Base-by-base conservation (phyloP, 495 filamentous ascomycete species). In the Neurospora sublineolata region DNA sequence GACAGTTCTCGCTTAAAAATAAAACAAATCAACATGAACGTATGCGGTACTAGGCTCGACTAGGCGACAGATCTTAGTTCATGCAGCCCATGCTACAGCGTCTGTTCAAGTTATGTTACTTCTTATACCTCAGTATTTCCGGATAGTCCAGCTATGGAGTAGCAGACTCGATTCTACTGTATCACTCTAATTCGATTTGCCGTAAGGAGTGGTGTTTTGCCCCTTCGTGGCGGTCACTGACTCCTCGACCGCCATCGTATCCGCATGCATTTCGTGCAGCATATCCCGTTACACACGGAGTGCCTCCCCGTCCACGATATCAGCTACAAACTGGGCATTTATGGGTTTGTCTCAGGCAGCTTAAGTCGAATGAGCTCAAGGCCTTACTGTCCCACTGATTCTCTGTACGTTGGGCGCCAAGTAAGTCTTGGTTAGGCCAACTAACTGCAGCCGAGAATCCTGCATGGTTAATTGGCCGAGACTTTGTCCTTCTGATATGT, bases 181-280 rank as follows among this genome's bases (percentile, higher is more conserved):
- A 60, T 30, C 52, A 60, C 4, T 27, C 23, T 30, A 27, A 16
- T 60, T 60, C 52, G 23, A 60, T 33, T 14, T 18, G 27, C 23
- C 27, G 12, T 64, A 18, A 60, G 12, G 52, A 30, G 27, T 33
- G 11, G 23, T 60, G 27, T 60, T 60, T 8, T 60, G 23, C 14
- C 52, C 27, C 80, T 84, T 85, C 82, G 83, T 84, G 83, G 83
- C 83, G 83, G 72, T 68, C 77, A 79, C 82, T 84, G 78, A 84
- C 79, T 83, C 76, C 78, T 72, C 68, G 60, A 67, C 30, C 52
- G 67, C 27, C 38, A 30, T 74, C 58, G 67, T 52, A 41, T 69
- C 33, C 69, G 58, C 69, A 70, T 75, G 71, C 73, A 68, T 70
- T 73, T 40, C 38, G 33, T 69, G 76, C 77, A 76, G 74, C 67